phyloP scores from a whole-genome alignment of 441 rosid species.

The Jatropha podagrica region DNA sequence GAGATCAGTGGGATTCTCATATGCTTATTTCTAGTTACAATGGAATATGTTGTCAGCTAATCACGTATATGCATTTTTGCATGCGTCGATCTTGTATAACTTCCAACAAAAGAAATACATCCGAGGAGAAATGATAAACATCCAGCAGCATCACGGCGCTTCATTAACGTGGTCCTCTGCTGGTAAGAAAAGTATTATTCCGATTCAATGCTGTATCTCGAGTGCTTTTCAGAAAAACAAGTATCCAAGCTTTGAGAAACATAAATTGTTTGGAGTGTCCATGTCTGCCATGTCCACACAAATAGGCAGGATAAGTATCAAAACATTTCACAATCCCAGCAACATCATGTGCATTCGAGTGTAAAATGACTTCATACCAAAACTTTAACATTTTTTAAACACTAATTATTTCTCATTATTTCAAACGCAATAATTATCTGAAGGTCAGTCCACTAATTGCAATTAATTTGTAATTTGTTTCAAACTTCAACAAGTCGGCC shows the following conservation, averaged over 20 bases:
- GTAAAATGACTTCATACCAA: not conserved
- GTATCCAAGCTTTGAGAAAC: not conserved
- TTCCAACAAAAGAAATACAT: not conserved
- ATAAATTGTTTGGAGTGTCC: not conserved
- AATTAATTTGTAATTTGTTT: not conserved
- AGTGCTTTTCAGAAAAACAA: too few species aligned
- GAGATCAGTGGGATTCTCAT: too few species aligned
- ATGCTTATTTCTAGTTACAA: not conserved
- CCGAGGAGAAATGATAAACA: not conserved
- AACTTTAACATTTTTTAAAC: not conserved
- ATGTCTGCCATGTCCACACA: conserved; percentile 6
- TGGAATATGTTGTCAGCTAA: not conserved
- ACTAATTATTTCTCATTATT: too few species aligned
- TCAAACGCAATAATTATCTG: too few species aligned
- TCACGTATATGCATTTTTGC: not conserved
- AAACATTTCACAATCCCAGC: not conserved
- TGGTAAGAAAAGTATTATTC: not conserved
- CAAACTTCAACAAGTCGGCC: too few species aligned
- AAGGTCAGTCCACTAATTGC: not conserved
- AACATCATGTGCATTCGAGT: not conserved
- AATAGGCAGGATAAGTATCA: not conserved
- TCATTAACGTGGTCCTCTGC: not conserved
- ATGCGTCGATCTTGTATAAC: not conserved
- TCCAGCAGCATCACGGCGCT: not conserved
- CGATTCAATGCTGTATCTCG: not conserved